A percentile compares a stretch with the other conserved stretches of the same genome.
These are phyloP conservation scores for Dendrobium officinale DNA, from an alignment of 106 monocot genomes.

Conservation along the genomic window DNA sequence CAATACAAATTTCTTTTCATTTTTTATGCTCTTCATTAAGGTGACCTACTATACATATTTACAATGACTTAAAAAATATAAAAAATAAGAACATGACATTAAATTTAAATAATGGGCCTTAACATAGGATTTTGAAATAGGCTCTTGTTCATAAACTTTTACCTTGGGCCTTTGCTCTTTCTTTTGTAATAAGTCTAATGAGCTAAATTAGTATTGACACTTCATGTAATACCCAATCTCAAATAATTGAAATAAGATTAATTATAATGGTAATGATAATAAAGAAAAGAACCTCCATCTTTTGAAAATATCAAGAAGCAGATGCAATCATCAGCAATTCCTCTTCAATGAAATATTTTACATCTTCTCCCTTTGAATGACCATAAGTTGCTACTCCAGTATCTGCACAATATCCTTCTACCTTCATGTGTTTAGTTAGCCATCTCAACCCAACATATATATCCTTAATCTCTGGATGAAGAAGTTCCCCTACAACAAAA, in stretches of 20 bases:
- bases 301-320: background rate
- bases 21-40: no score
- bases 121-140: no score
- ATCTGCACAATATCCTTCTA: conserved; percentile 27
- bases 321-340: conserved; percentile 15
- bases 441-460: conserved; percentile 33
- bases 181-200: no score
- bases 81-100: no score
- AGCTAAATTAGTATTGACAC: no score
- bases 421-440: conserved; percentile 40
- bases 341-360: conserved; percentile 7
- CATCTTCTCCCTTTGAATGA: conserved; percentile 4
- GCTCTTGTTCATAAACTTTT: no score
- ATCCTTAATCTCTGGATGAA: conserved; percentile 34
- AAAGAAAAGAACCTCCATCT: background rate
- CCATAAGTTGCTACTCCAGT: background rate
- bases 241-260: background rate
- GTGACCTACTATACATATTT: no score
- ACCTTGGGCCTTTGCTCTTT: no score
- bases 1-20: no score
- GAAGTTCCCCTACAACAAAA: conserved; percentile 47
- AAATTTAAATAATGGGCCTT: no score
- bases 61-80: no score
- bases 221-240: no score
- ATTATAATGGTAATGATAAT: background rate